Base-by-base conservation (phyloP, 2,329 filamentous ascomycete species). In the Cladosporium sp. region DNA sequence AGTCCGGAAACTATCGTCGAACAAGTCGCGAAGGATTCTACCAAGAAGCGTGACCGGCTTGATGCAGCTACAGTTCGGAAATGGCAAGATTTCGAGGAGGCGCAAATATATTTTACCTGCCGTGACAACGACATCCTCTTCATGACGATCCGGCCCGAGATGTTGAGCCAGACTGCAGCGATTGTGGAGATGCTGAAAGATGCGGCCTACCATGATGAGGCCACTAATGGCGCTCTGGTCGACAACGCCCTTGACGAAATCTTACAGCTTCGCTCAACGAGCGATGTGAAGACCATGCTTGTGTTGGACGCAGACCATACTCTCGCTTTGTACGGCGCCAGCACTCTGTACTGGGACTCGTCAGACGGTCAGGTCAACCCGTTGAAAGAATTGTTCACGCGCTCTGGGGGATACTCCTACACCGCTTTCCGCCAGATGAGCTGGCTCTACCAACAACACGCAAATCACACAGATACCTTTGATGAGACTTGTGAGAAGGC, bases 261-360 rank as follows among this genome's bases (percentile, higher is more conserved):
- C 0, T 68, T 43, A 14, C 65, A 85, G 1, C 79, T 82, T 25
- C 46, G 72, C 1, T 66, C 76, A 8, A 21, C 84, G 10, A 36
- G 61, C 5, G 48, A 62, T 7, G 58, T 80, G 10, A 69, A 84
- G 53, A 85, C 79, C 0, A 74, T 85, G 54, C 59, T 89, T 18
- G 81, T 88, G 0, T 56, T 90, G 2, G 87, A 90, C 67, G 87
- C 76, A 0, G 86, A 89, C 72, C 83, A 76, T 67, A 89, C 86
- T 0, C 72, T 90, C 62, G 74, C 80, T 5, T 64, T 80, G 0
- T 68, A 80, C 14, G 86, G 89, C 66, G 83, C 82, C 5, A 82
- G 83, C 0, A 63, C 43, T 0, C 46, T 85, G 62, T 87, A 87
- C 72, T 88, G 83, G 88, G 83, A 0, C 71, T 88, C 54, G 30